A percentile compares a stretch with the other conserved stretches of the same genome.
These are phyloP conservation scores for Neopestalotiopsis sp. DNA, from an alignment of 2,329 filamentous ascomycete genomes.

Conservation along the genomic window DNA sequence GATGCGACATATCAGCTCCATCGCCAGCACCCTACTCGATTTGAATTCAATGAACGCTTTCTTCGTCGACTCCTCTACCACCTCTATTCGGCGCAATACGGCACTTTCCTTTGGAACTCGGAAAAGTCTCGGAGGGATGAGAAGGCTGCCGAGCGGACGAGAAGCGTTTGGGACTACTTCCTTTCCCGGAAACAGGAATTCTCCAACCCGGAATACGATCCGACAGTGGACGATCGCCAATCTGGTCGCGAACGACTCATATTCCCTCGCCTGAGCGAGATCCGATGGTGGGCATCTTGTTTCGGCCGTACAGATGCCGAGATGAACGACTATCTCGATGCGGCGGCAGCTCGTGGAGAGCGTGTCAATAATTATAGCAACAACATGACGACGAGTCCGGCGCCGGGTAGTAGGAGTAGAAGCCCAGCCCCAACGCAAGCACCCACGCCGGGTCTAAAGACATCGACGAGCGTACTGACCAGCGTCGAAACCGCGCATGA, in stretches of 20 bases:
- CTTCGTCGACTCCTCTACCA: constrained; percentile 89
- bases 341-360: constrained; percentile 55
- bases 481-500: constrained; percentile 65
- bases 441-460: constrained; percentile 41
- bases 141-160: constrained; percentile 71
- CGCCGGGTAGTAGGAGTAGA: constrained; percentile 42
- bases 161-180: constrained; percentile 97
- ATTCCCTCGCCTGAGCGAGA: constrained; percentile 76
- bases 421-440: constrained; percentile 31
- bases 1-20: constrained; percentile 92
- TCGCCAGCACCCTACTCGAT: constrained; percentile 83
- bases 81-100: constrained; percentile 94
- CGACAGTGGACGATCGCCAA: constrained; percentile 76
- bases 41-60: constrained; percentile 97
- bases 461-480: constrained; percentile 60
- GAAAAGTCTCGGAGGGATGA: constrained; percentile 85
- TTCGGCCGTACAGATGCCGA: constrained; percentile 89
- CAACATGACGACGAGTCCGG: constrained; percentile 44
- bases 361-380: constrained; percentile 39
- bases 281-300: constrained; percentile 92
- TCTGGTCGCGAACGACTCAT: constrained; percentile 83
- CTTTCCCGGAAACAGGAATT: constrained; percentile 82
- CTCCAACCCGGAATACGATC: constrained; percentile 79
- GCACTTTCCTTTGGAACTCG: constrained; percentile 94
- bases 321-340: constrained; percentile 79